These are phyloP conservation scores for Eragrostis curvula DNA, from an alignment of 176 grass and related monocot genomes.

Conservation along the genomic window DNA sequence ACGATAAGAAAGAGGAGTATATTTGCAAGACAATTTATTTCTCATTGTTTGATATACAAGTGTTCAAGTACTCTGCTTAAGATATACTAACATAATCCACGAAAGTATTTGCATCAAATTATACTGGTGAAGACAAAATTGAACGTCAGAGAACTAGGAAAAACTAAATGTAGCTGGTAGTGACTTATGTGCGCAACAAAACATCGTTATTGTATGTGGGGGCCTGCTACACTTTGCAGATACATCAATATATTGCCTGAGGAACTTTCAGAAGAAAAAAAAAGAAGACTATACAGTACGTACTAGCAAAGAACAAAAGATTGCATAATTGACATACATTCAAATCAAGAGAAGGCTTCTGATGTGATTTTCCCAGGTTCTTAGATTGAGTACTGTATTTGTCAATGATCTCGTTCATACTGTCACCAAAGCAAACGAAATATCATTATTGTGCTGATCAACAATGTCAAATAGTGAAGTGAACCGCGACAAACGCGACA, in stretches of 20 bases:
- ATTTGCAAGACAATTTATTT: neutral
- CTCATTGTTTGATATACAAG: neutral
- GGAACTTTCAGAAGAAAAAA: neutral
- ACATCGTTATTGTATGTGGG: neutral
- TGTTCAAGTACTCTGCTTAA: neutral
- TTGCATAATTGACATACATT: constrained; percentile 66
- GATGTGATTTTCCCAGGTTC: constrained; percentile 62
- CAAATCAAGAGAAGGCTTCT: constrained; percentile 65
- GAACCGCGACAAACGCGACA: constrained; percentile 3
- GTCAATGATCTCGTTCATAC: constrained; percentile 77
- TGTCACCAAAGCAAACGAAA: constrained; percentile 46
- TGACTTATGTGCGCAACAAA: neutral
- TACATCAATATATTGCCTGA: neutral
- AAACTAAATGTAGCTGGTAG: neutral
- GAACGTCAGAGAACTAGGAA: neutral
- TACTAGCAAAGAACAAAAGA: neutral
- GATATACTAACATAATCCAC: neutral
- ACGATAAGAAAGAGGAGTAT: neutral
- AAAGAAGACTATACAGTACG: neutral
- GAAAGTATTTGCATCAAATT: neutral
- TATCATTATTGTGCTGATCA: constrained; percentile 11
- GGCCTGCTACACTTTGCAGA: neutral
- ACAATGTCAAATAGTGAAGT: neutral
- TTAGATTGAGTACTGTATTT: constrained; percentile 76
- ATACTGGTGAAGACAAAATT: neutral